Conservation (phyloP, 1,139 yeast genomes). For the Geotrichum bryndzae region DNA sequence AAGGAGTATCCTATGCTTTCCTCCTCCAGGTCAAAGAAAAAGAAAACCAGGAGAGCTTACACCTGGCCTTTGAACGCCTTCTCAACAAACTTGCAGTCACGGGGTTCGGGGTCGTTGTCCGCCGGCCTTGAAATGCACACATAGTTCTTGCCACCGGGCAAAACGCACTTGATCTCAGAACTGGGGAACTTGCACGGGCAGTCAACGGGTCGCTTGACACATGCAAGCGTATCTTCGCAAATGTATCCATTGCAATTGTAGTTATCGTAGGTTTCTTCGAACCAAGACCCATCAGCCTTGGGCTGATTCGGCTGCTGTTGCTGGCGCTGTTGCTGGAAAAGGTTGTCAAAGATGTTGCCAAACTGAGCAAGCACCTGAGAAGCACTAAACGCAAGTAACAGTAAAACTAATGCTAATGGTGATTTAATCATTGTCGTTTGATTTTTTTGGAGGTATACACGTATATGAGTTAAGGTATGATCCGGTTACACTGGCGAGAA, state of each 20-base stretch:
- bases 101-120: conserved; percentile 28
- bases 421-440: background rate
- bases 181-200: conserved; percentile 92
- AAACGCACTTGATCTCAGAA: conserved; percentile 71
- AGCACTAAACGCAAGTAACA: background rate
- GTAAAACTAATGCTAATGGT: background rate
- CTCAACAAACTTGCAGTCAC: conserved; percentile 35
- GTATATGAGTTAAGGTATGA: background rate
- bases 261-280: conserved; percentile 33
- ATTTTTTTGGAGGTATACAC: too few relatives aligned
- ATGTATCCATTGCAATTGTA: conserved; percentile 57
- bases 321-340: conserved; percentile 32
- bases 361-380: conserved; percentile 24
- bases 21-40: too few relatives aligned
- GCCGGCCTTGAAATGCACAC: conserved; percentile 82
- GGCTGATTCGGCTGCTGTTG: conserved; percentile 23
- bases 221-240: conserved; percentile 74
- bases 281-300: conserved; percentile 24
- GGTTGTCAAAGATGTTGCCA: conserved; percentile 35
- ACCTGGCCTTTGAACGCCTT: conserved; percentile 42
- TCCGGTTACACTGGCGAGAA: background rate
- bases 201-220: conserved; percentile 61
- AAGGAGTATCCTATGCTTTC: too few relatives aligned
- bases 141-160: conserved; percentile 59
- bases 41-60: conserved; percentile 17